Conservation (phyloP, 371 early-diverging fungal genomes). For the Apophysomyces elegans region DNA sequence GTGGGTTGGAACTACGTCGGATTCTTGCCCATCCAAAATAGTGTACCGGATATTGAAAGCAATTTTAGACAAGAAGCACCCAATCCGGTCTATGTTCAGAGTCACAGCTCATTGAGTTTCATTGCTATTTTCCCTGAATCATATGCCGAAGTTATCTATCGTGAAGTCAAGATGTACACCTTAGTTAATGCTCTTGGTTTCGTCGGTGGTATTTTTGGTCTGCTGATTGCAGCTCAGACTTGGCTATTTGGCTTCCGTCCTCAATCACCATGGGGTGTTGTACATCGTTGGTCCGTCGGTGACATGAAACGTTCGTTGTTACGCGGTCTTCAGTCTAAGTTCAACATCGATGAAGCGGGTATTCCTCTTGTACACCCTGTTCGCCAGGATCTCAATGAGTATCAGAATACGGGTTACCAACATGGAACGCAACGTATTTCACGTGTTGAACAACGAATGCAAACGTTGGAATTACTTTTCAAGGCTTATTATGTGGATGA, state of each 20-base stretch:
- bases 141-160: slow-evolving; percentile 29
- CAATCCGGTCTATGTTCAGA: slow-evolving; percentile 39
- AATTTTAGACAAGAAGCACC: slow-evolving; percentile 47
- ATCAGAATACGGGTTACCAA: slow-evolving; percentile 33
- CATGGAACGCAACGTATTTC: slow-evolving; percentile 33
- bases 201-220: slow-evolving; percentile 56
- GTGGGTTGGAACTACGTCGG: slow-evolving; percentile 57
- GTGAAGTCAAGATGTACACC: slow-evolving; percentile 55
- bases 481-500: slow-evolving; percentile 7
- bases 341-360: slow-evolving; percentile 44
- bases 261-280: slow-evolving; percentile 55
- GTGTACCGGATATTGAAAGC: slow-evolving; percentile 43
- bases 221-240: slow-evolving; percentile 44
- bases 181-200: slow-evolving; percentile 54
- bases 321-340: slow-evolving; percentile 39
- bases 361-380: slow-evolving; percentile 54
- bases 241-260: slow-evolving; percentile 59
- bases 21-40: slow-evolving; percentile 47
- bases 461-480: background rate
- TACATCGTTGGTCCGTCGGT: slow-evolving; percentile 55
- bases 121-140: slow-evolving; percentile 34
- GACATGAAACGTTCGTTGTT: slow-evolving; percentile 49
- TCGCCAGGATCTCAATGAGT: slow-evolving; percentile 46
- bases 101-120: slow-evolving; percentile 37
- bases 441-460: slow-evolving; percentile 15